Evolutionary conservation across 2,329 filamentous ascomycete genomes (phyloP), one percentile per base, ranked within the genome.

Genomic region (Alternaria brassicicola): DNA sequence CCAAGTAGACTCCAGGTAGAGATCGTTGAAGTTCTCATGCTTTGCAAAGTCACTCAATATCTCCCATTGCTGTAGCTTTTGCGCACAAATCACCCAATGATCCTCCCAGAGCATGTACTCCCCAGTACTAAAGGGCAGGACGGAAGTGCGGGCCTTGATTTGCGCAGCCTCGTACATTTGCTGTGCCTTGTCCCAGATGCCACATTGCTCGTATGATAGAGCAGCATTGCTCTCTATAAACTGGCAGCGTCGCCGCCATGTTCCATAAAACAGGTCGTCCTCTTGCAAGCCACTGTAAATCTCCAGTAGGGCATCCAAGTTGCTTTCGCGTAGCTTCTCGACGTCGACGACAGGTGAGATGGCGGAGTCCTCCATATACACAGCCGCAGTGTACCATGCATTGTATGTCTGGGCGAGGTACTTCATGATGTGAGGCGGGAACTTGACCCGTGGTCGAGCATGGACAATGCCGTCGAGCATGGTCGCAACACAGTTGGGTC

Each of bases 31-130:
- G 73, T 99, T 99, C 75, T 99, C 96, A 71, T 99, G 95, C 78
- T 99, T 99, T 4, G 95, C 93, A 72, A 98, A 98, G 69, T 99
- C 96, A 62, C 93, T 92, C 31, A 99, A 79, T 55, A 99, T 94
- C 70, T 99, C 95, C 95, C 95, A 99, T 74, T 99, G 96, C 76
- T 99, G 96, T 43, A 99, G 84, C 79, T 99, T 99, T 79, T 98
- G 93, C 0, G 94, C 95, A 76, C 95, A 99, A 48, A 97, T 85
- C 39, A 99, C 89, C 95, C 95, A 99, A 70, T 99, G 96, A 73
- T 99, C 95, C 78, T 99, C 95, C 95, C 95, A 99, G 1, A 99
- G 85, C 86, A 96, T 97, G 78, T 99, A 99, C 78, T 99, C 95
- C 30, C 89, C 93, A 69, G 96, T 91, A 1, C 94, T 97, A 77